A percentile compares a stretch with the other conserved stretches of the same genome.
Evolutionary conservation across 371 early-diverging fungal species (phyloP).

Genomic region (Circinella umbellata): DNA sequence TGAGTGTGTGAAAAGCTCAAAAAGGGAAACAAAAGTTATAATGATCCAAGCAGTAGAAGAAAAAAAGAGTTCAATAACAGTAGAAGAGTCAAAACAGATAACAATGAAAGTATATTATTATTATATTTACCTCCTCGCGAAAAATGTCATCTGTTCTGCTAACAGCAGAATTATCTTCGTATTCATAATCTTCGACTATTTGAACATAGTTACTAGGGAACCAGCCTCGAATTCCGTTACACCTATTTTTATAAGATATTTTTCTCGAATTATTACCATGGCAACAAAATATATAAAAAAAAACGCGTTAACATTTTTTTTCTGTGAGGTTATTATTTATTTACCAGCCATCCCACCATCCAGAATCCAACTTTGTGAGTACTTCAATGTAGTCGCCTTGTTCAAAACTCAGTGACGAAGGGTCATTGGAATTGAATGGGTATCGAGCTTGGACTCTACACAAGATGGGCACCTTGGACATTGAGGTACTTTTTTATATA

Average conservation of each 20-base stretch:
- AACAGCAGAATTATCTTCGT: constrained; percentile 14
- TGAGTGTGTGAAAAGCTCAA: neutral
- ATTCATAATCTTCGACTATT: constrained; percentile 46
- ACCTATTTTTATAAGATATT: constrained; percentile 27
- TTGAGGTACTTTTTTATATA: neutral
- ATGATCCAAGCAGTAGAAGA: neutral
- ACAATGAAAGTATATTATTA: constrained; percentile 11
- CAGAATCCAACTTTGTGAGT: constrained; percentile 78
- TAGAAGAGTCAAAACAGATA: neutral
- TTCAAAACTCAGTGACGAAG: constrained; percentile 65
- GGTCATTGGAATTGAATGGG: constrained; percentile 79
- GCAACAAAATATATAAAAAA: neutral
- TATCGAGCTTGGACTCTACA: constrained; percentile 72
- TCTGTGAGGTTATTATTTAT: neutral
- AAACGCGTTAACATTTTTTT: no score
- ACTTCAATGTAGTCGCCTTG: constrained; percentile 88
- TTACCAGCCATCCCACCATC: constrained; percentile 92
- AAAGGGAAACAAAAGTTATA: neutral
- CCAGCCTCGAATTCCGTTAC: constrained; percentile 78
- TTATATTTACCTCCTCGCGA: constrained; percentile 5
- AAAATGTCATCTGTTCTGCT: neutral
- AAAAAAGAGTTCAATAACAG: neutral
- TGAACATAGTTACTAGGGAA: constrained; percentile 88
- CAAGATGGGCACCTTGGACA: constrained; percentile 30
- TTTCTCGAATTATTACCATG: no score